A percentile compares a stretch with the other conserved stretches of the same genome.
Evolutionary conservation across 2,329 filamentous ascomycete species (phyloP).

Genomic region (Fusarium agapanthi): DNA sequence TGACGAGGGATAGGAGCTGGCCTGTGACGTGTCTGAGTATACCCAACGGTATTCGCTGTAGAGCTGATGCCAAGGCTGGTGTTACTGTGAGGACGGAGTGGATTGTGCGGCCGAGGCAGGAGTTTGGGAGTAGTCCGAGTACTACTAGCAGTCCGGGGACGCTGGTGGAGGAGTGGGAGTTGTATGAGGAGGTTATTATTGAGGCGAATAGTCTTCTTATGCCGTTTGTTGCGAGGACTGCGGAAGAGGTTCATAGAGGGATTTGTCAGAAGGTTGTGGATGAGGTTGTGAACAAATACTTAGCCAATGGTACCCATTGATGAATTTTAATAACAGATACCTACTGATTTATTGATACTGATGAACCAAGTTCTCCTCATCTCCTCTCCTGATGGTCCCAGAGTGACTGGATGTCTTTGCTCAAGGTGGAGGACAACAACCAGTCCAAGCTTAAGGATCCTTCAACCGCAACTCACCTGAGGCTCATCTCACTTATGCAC

Average conservation of each 20-base stretch:
- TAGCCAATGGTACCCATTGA: background rate
- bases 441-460: background rate
- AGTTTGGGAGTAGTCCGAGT: conserved; percentile 1
- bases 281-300: conserved; percentile 9
- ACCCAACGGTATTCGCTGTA: conserved; percentile 18
- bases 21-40: conserved; percentile 21
- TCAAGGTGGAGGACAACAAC: background rate
- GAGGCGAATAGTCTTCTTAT: conserved; percentile 23
- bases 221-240: conserved; percentile 23
- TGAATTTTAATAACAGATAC: background rate
- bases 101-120: conserved; percentile 9
- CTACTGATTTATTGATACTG: background rate
- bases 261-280: conserved; percentile 21
- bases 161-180: conserved; percentile 21
- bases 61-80: conserved; percentile 18
- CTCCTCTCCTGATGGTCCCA: fast-evolving
- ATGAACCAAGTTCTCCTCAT: background rate
- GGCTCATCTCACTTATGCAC: background rate
- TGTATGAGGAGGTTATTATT: conserved; percentile 20
- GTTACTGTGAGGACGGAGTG: conserved; percentile 26
- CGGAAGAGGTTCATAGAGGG: conserved; percentile 5
- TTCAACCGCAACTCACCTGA: background rate
- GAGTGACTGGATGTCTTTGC: fast-evolving
- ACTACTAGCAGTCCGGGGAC: conserved; percentile 9
- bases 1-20: conserved; percentile 15